phyloP scores from a whole-genome alignment of 495 filamentous ascomycete genomes.

The Usnea hakonensis region DNA sequence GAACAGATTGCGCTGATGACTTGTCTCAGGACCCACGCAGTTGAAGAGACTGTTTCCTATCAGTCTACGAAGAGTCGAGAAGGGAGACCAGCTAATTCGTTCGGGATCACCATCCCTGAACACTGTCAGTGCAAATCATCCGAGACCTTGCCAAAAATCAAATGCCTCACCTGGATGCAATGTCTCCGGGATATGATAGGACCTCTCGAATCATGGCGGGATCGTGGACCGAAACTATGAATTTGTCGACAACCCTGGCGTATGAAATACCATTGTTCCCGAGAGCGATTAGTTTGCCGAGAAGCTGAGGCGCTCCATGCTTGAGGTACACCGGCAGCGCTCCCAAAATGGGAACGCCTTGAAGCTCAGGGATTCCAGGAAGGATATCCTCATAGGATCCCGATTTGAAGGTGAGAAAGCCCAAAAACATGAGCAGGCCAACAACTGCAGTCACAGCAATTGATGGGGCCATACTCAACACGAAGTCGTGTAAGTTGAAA shows the following conservation, averaged over 20 bases:
- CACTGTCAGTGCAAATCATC: constrained; percentile 11
- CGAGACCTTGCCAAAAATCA: background rate
- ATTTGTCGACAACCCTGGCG: constrained; percentile 16
- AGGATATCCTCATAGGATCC: constrained; percentile 16
- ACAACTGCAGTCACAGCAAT: constrained; percentile 17
- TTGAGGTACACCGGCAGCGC: constrained; percentile 21
- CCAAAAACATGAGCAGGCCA: constrained; percentile 19
- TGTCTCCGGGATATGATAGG: constrained; percentile 19
- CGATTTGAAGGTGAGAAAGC: constrained; percentile 20
- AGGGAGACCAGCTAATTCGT: constrained; percentile 21
- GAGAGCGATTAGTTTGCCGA: constrained; percentile 20
- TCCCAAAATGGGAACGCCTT: constrained; percentile 22
- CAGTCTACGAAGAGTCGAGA: constrained; percentile 21
- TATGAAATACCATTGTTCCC: constrained; percentile 22
- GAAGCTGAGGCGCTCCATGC: constrained; percentile 21
- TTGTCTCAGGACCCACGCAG: constrained; percentile 19
- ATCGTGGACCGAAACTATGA: constrained; percentile 23
- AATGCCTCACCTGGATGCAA: constrained; percentile 19
- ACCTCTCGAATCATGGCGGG: constrained; percentile 21
- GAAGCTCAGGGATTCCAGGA: constrained; percentile 18
- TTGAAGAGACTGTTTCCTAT: constrained; percentile 22
- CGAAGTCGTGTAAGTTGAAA: constrained; percentile 9
- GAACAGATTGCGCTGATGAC: constrained; percentile 20
- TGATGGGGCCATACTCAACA: constrained; percentile 10
- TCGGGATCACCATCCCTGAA: constrained; percentile 18